A percentile compares a stretch with the other conserved stretches of the same genome.
Conservation (phyloP, 2,329 filamentous ascomycete species). For the Fusarium sp. region DNA sequence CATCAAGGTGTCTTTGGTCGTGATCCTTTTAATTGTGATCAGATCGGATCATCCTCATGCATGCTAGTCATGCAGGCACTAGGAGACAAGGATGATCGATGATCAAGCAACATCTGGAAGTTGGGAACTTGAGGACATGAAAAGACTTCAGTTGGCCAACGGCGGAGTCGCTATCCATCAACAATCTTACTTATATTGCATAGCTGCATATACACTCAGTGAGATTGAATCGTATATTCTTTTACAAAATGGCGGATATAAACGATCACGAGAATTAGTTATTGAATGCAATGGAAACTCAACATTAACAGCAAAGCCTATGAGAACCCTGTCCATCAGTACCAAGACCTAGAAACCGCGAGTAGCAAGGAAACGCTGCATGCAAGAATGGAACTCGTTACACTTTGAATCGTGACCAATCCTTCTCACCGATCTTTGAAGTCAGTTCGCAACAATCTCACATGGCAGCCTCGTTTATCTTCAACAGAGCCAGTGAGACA, state of each 20-base stretch:
- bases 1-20: neutral
- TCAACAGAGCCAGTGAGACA: neutral
- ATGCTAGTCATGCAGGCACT: neutral
- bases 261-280: neutral
- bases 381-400: neutral
- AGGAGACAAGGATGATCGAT: neutral
- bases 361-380: neutral
- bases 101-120: neutral
- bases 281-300: neutral
- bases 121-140: neutral
- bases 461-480: slow-evolving; percentile 2
- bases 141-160: neutral
- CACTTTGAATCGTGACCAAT: neutral
- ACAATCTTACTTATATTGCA: neutral
- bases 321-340: neutral
- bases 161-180: neutral
- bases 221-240: neutral
- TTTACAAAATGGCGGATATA: neutral
- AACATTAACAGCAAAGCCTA: neutral
- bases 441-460: neutral
- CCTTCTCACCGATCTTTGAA: neutral
- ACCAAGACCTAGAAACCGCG: neutral
- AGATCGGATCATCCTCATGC: neutral
- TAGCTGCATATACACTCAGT: neutral
- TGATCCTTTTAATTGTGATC: neutral